Base-by-base conservation (phyloP, 306 rosid species). In the Aeschynomene evenia region DNA sequence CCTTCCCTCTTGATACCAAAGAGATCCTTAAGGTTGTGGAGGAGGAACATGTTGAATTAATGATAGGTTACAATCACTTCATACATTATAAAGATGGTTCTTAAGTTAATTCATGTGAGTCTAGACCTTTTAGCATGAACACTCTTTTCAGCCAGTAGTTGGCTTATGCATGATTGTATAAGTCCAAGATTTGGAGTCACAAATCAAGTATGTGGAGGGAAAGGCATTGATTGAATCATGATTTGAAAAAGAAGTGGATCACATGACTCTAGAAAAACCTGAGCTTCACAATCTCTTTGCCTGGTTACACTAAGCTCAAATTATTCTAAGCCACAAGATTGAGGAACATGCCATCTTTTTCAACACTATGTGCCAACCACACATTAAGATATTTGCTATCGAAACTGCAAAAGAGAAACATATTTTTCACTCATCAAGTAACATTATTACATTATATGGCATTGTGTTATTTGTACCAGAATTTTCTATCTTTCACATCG, bases 181-280 rank as follows among this genome's bases (percentile, higher is more conserved):
- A 56, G 71, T 46, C 60, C 7, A 23, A 5, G 51, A 40, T 22
- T 42, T 43, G 48, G 9, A 15, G 36, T 60, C 42, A 34, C 14
- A 62, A 67, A 68, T 46, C 48, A 55, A 12, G 66, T 10, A 1
- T 24, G 63, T 68, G 62, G 57, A 63, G 67, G 33, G 33, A 46
- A 72, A 43, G 12, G 24, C 64, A 62, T 66, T 72, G 64, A 77
- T 54, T 77, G 68, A 48, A n/a, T n/a, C n/a, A n/a, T n/a, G n/a
- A n/a, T n/a, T 50, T 76, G 79, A 43, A 34, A 65, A 63, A 34
- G 36, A 49, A 68, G 37, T 57, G 66, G 82, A 49, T 34, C 34
- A 8, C 80, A 33, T 23, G 37, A 55, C 9, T 31, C 24, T 54
- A 7, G 59, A 33, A 33, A 77, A 46, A 36, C 49, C 54, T 46